Percentiles rank a stretch among this genome's conserved stretches.
Evolutionary conservation across 192 early-diverging fungal species (phyloP).

Genomic region (Chytriomyces sp.): DNA sequence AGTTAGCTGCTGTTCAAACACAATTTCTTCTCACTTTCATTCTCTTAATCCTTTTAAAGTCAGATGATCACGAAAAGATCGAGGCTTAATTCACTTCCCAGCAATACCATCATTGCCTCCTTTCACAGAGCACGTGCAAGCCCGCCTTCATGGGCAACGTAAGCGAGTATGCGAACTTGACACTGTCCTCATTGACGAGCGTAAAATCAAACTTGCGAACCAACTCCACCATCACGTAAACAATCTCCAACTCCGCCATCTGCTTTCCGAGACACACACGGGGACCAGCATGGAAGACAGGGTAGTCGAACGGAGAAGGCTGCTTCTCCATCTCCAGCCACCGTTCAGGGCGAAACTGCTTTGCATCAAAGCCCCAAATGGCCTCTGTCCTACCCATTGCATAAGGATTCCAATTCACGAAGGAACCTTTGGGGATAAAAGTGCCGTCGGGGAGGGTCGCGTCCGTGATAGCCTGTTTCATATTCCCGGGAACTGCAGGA

Average conservation of each 20-base stretch:
- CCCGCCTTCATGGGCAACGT: constrained; percentile 31
- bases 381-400: constrained; percentile 51
- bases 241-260: constrained; percentile 44
- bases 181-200: constrained; percentile 11
- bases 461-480: constrained; percentile 59
- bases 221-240: constrained; percentile 32
- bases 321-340: constrained; percentile 55
- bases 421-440: constrained; percentile 52
- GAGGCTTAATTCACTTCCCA: no score
- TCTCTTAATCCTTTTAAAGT: no score
- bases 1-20: no score
- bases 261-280: constrained; percentile 43
- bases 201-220: constrained; percentile 33
- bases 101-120: not conserved
- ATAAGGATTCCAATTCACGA: constrained; percentile 50
- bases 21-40: no score
- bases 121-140: not conserved
- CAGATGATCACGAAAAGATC: no score
- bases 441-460: constrained; percentile 65
- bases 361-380: constrained; percentile 68
- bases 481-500: constrained; percentile 67
- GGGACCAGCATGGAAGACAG: constrained; percentile 44
- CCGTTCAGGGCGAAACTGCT: constrained; percentile 63
- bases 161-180: constrained; percentile 22
- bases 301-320: no score